Evolutionary conservation across 1,284 basidiomycete genomes (phyloP), one percentile per base, ranked within the genome.

Genomic region (Austroboletus novae-zelandiae): DNA sequence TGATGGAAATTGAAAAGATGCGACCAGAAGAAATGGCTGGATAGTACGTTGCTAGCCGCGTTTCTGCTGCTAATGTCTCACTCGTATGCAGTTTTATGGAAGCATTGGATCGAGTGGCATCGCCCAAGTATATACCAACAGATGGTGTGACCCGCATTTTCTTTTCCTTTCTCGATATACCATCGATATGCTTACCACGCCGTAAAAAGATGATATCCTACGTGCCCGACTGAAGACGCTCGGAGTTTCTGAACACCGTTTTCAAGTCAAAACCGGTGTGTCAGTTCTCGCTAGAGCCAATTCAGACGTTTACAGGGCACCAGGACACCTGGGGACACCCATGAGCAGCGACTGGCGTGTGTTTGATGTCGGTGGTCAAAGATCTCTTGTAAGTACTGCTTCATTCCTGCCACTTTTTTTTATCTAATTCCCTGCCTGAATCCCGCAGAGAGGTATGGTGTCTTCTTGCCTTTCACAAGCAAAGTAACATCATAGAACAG

Each of bases 191-290:
- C 48, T 57, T 32, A 53, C 39, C 6, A 18, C 4, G 9, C 20
- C 5, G 5, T 23, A n/a, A n/a, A 46, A 14, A 66, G 67, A 67
- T 42, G 69, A 72, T 52, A 64, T 73, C 39, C 62, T 71, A 44
- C 65, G 66, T 7, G 71, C 70, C 1, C 60, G 71, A 14, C 40
- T 73, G 31, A 73, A 73, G 57, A 74, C 71, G 2, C 57, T 74
- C 2, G 73, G 72, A 1, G 73, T 74, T 20, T 70, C 70, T 14
- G 71, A 73, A 55, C 71, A 74, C 54, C 61, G 66, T 18, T 73
- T 73, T 43, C 62, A 65, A 37, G 65, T 71, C 55, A 69, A 67
- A 45, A 53, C 51, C 10, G 65, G 70, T 71, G 29, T 25, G 67
- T 52, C 14, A 14, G 25, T 17, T n/a, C 13, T 27, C 27, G 5